Percentiles rank a stretch among this genome's conserved stretches.
phyloP scores from a whole-genome alignment of 768 basidiomycete species.

The Filobasidium floriforme region DNA sequence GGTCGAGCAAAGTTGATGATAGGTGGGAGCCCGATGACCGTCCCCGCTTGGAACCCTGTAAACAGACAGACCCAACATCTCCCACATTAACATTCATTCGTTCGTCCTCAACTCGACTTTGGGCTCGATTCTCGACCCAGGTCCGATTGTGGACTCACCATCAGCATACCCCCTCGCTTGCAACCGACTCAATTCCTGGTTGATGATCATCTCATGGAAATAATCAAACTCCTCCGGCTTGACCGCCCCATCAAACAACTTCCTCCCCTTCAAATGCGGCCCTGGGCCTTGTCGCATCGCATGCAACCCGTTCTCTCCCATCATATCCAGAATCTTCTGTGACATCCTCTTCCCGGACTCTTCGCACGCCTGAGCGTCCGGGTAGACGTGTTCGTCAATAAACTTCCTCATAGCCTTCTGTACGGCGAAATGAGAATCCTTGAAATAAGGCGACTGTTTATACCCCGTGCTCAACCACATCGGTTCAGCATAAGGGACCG shows the following conservation, averaged over 20 bases:
- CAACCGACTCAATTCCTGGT: constrained; percentile 64
- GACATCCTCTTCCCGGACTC: constrained; percentile 83
- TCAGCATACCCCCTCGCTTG: constrained; percentile 73
- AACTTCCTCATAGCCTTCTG: constrained; percentile 51
- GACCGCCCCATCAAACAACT: constrained; percentile 64
- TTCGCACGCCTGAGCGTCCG: constrained; percentile 71
- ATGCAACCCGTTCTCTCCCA: constrained; percentile 71
- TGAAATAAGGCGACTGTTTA: constrained; percentile 64
- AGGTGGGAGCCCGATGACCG: constrained; percentile 76
- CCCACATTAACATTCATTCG: too few species aligned
- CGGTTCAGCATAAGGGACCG: constrained; percentile 77
- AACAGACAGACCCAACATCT: not conserved
- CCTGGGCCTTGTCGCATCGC: constrained; percentile 90
- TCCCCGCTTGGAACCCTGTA: constrained; percentile 56
- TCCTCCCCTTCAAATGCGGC: constrained; percentile 72
- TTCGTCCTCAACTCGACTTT: too few species aligned
- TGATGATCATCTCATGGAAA: constrained; percentile 77
- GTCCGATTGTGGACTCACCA: too few species aligned
- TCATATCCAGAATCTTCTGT: constrained; percentile 65
- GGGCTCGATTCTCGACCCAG: too few species aligned
- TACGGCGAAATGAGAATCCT: constrained; percentile 53
- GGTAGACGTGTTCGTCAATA: constrained; percentile 60
- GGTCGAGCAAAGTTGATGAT: constrained; percentile 75
- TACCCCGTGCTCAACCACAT: constrained; percentile 68
- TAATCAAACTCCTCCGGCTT: constrained; percentile 81